These are phyloP conservation scores for Magnolia sinica DNA, from an alignment of 164 flowering plant species.

Conservation along the genomic window DNA sequence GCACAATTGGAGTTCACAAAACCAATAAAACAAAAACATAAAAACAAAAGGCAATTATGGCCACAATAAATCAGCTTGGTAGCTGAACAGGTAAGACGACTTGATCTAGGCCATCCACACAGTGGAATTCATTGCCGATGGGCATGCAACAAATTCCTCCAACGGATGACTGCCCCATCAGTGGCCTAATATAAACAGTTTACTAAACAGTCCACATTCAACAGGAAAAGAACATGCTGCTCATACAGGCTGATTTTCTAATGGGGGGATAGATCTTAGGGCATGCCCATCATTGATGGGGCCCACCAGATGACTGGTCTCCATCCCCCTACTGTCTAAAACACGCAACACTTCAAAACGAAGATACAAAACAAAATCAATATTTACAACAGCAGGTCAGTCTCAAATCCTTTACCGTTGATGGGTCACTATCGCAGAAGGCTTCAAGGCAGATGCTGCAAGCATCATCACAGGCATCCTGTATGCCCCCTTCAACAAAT, in stretches of 20 bases:
- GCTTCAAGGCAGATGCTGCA: conserved; percentile 96
- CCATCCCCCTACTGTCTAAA: neutral
- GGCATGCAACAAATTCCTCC: too few species aligned
- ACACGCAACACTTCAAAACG: neutral
- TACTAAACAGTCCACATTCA: neutral
- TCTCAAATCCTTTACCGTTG: conserved; percentile 46
- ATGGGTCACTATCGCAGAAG: conserved; percentile 81
- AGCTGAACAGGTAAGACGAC: too few species aligned
- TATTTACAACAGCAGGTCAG: neutral
- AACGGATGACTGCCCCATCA: too few species aligned
- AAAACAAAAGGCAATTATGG: neutral
- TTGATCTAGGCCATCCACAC: too few species aligned
- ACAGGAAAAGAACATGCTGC: neutral
- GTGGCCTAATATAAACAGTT: too few species aligned
- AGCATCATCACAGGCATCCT: conserved; percentile 96
- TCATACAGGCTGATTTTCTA: neutral
- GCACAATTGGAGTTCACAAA: too few species aligned
- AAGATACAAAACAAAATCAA: neutral
- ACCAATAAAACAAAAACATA: neutral
- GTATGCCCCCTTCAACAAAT: conserved; percentile 95
- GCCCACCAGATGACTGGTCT: neutral
- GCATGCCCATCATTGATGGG: neutral
- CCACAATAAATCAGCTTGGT: neutral
- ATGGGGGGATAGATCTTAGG: neutral
- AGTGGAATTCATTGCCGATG: too few species aligned